These are phyloP conservation scores for Saturnispora saitoi DNA, from an alignment of 805 yeast genomes.

Conservation along the genomic window DNA sequence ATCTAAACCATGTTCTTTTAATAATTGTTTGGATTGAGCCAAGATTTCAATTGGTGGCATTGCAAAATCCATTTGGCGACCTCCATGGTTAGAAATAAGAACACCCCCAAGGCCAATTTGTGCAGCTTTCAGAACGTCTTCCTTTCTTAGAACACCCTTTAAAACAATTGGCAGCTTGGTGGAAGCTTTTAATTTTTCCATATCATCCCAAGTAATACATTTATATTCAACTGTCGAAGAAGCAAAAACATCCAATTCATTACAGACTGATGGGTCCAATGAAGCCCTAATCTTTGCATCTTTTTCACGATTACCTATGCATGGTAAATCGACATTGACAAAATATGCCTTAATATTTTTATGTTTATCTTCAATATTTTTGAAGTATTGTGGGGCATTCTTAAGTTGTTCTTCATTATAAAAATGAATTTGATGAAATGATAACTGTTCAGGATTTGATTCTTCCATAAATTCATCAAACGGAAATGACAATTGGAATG, in stretches of 20 bases:
- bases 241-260: conserved; percentile 12
- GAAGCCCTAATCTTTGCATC: conserved; percentile 64
- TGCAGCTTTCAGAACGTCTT: conserved; percentile 52
- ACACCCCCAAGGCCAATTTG: conserved; percentile 52
- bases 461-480: conserved; percentile 68
- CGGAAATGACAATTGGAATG: conserved; percentile 78
- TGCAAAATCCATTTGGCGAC: conserved; percentile 57
- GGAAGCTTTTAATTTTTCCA: conserved; percentile 40
- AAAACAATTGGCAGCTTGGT: conserved; percentile 45
- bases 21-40: conserved; percentile 42
- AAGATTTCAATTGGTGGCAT: conserved; percentile 54
- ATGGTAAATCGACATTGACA: conserved; percentile 84
- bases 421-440: conserved; percentile 78
- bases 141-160: conserved; percentile 58
- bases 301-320: conserved; percentile 77
- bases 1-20: conserved; percentile 30
- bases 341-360: conserved; percentile 65
- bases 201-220: conserved; percentile 49
- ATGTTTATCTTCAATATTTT: conserved; percentile 27
- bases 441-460: conserved; percentile 51
- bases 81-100: conserved; percentile 66
- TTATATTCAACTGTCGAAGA: conserved; percentile 10
- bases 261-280: conserved; percentile 32
- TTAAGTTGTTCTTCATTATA: conserved; percentile 49
- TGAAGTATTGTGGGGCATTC: conserved; percentile 30